A percentile compares a stretch with the other conserved stretches of the same genome.
phyloP scores from a whole-genome alignment of 176 grass and related monocot genomes.

The Carex myosuroides region DNA sequence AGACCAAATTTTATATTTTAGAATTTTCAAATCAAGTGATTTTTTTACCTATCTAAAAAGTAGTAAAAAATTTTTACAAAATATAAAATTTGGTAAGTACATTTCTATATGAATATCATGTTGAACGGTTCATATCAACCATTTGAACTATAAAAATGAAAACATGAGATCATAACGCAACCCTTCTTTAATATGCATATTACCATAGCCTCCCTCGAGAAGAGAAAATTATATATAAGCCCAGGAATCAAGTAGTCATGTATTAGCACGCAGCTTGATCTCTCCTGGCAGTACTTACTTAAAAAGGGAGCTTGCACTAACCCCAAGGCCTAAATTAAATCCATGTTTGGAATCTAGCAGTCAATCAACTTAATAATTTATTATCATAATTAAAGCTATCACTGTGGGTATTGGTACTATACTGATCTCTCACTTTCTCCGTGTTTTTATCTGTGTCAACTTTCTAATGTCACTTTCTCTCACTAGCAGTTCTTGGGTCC shows the following conservation, averaged over 20 bases:
- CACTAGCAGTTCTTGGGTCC: conserved; percentile 27
- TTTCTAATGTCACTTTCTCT: conserved; percentile 27
- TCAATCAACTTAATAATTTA: conserved; percentile 13
- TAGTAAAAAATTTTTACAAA: no score
- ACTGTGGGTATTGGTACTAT: conserved; percentile 11
- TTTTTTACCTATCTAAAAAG: no score
- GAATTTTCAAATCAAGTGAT: neutral
- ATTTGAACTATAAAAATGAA: no score
- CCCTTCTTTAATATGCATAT: no score
- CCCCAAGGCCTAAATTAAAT: conserved; percentile 8
- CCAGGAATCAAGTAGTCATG: neutral
- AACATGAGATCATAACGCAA: no score
- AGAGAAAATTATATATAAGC: no score
- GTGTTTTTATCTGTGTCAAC: conserved; percentile 20
- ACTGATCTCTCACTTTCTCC: conserved; percentile 11
- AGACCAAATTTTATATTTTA: no score
- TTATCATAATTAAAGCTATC: conserved; percentile 13
- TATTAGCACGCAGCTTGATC: neutral
- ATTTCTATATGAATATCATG: no score
- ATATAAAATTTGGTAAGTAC: no score
- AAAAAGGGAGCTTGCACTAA: neutral
- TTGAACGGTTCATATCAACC: no score
- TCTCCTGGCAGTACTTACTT: conserved; percentile 3
- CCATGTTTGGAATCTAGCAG: conserved; percentile 22
- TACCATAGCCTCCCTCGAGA: neutral